These are phyloP conservation scores for Phytophthora meadii DNA, from an alignment of 352 stramenopile genomes.

Conservation along the genomic window DNA sequence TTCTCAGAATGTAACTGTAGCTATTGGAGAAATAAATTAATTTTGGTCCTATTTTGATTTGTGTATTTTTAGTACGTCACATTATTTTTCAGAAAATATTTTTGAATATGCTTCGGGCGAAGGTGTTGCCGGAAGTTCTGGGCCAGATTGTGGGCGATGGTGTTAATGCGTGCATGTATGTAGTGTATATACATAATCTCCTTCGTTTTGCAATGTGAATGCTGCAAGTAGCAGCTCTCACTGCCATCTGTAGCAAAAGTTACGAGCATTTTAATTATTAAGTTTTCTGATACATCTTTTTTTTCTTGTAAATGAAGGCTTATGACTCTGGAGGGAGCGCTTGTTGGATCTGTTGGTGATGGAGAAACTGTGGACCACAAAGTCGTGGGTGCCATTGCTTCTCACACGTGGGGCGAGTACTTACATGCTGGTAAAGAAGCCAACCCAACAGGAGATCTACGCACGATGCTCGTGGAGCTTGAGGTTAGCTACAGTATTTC, in stretches of 20 bases:
- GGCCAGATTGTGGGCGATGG: slow-evolving; percentile 80
- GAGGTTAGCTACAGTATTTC: slow-evolving; percentile 42
- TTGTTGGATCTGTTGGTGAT: slow-evolving; percentile 78
- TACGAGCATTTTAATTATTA: slow-evolving; percentile 1
- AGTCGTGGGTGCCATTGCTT: slow-evolving; percentile 84
- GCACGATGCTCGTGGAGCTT: slow-evolving; percentile 76
- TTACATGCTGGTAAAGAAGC: slow-evolving; percentile 78
- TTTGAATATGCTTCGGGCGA: slow-evolving; percentile 73
- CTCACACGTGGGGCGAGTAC: slow-evolving; percentile 88
- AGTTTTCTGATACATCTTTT: not conserved
- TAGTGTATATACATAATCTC: slow-evolving; percentile 12
- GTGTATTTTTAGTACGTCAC: not conserved
- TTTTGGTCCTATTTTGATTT: no score
- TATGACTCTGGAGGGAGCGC: slow-evolving; percentile 84
- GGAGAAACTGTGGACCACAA: slow-evolving; percentile 76
- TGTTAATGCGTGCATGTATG: slow-evolving; percentile 78
- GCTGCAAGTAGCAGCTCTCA: slow-evolving; percentile 8
- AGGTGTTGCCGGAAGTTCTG: slow-evolving; percentile 82
- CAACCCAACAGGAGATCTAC: slow-evolving; percentile 56
- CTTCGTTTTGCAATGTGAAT: not conserved
- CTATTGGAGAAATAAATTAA: not conserved
- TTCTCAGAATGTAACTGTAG: slow-evolving; percentile 19
- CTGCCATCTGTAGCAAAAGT: slow-evolving; percentile 2
- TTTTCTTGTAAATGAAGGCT: slow-evolving; percentile 46
- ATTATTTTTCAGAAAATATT: slow-evolving; percentile 3